Conservation (phyloP, 1,139 yeast species). For the Pichia sp. region DNA sequence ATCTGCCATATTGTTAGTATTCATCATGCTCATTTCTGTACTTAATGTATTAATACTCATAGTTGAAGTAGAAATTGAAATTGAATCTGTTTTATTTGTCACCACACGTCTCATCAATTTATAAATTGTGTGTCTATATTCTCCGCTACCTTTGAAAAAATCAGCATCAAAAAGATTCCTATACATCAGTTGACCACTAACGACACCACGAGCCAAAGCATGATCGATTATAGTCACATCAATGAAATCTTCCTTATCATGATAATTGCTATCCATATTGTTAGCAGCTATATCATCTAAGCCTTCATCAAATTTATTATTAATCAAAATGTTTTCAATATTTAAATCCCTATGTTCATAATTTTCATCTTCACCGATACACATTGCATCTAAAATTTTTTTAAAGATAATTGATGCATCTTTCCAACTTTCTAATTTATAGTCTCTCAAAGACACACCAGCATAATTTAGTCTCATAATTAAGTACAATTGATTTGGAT, state of each 20-base stretch:
- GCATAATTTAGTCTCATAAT: constrained; percentile 42
- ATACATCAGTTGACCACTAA: constrained; percentile 31
- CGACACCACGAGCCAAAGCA: constrained; percentile 44
- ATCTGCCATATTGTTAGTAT: constrained; percentile 20
- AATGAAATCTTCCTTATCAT: constrained; percentile 16
- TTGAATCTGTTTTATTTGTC: not conserved
- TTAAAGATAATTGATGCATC: constrained; percentile 50
- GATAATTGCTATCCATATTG: constrained; percentile 16
- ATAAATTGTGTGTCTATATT: constrained; percentile 29
- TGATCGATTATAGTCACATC: constrained; percentile 53
- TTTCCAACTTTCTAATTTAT: constrained; percentile 41
- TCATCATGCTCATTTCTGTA: constrained; percentile 10
- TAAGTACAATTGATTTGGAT: constrained; percentile 36
- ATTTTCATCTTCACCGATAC: constrained; percentile 43
- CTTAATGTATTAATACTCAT: constrained; percentile 9
- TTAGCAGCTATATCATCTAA: constrained; percentile 8
- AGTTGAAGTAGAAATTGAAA: constrained; percentile 3
- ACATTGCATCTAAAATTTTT: constrained; percentile 43
- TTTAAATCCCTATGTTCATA: constrained; percentile 68
- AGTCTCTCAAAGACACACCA: constrained; percentile 44
- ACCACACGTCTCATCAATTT: constrained; percentile 26
- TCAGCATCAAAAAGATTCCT: constrained; percentile 36
- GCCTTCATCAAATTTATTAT: not conserved
- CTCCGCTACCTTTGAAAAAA: constrained; percentile 29
- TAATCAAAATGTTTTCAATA: constrained; percentile 50